Base-by-base conservation (phyloP, 148 eudicot species). In the Camellia lanceoleosa region DNA sequence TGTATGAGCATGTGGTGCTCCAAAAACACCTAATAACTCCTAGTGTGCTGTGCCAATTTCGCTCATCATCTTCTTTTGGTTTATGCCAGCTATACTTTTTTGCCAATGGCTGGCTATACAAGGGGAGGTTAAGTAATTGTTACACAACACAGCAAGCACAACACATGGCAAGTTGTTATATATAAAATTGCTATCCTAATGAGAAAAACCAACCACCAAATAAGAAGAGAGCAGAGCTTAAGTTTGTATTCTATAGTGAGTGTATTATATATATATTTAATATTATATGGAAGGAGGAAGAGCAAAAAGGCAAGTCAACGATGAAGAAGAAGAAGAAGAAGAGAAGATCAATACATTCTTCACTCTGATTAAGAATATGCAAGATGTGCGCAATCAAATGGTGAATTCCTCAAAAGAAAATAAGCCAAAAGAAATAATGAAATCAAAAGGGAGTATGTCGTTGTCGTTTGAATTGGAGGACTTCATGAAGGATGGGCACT, bases 281-380 rank as follows among this genome's bases (percentile, higher is more conserved):
- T 65, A 38, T 49, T 49, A 4, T 7, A 68, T 68, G 79, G 55
- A 64, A 38, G 47, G 78, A 47, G 46, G 38, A 46, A 15, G 43
- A 44, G 5, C 12, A 46, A 23, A n/a, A 8, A 7, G 41, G 52
- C n/a, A 5, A 66, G 65, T 2, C 43, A 58, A 41, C 0, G 78
- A 68, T 44, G 79, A 67, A 3, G 71, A 80, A 2, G 66, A 69
- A 14, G 85, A 69, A 14, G 85, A 84, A 16, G 87, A 86, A 30
- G 72, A 78, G 71, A 84, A 86, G 84, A 88, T 86, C 80, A 83
- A 84, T 0, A 84, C 52, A 67, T 88, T 88, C 79, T 88, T 84
- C 62, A 80, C 80, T 16, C 47, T 88, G n/a, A 84, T 84, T 2
- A 74, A 76, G 43, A 80, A 80, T 55, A 73, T 81, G 71, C 81